Evolutionary conservation across 1,284 basidiomycete genomes (phyloP).

Genomic region (Malassezia vespertilionis): DNA sequence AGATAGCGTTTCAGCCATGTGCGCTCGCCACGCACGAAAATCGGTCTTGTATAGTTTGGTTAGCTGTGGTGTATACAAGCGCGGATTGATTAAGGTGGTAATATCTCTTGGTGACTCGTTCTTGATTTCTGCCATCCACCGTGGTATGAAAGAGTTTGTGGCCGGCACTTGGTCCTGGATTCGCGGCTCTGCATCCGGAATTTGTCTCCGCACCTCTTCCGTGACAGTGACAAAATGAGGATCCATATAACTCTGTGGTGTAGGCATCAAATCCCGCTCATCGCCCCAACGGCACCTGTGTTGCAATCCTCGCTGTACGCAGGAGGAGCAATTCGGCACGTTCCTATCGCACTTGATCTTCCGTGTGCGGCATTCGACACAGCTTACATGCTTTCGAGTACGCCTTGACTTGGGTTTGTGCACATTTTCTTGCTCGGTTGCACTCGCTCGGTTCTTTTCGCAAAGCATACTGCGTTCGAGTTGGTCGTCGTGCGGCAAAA

Average conservation of each 20-base stretch:
- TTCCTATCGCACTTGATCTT: slow-evolving; percentile 34
- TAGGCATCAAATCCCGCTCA: slow-evolving; percentile 20
- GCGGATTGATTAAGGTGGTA: too few relatives aligned
- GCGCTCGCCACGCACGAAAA: background rate
- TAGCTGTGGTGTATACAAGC: background rate
- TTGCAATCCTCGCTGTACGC: slow-evolving; percentile 28
- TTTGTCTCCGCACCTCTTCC: too few relatives aligned
- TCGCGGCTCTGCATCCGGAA: too few relatives aligned
- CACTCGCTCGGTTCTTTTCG: too few relatives aligned
- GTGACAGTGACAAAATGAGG: too few relatives aligned
- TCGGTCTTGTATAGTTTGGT: background rate
- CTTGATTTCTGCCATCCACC: too few relatives aligned
- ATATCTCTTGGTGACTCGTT: too few relatives aligned
- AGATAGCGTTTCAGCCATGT: background rate
- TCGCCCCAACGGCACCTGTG: slow-evolving; percentile 32
- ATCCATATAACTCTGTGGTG: too few relatives aligned
- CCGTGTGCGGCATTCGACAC: slow-evolving; percentile 3
- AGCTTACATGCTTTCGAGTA: slow-evolving; percentile 4
- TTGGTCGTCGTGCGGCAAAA: too few relatives aligned
- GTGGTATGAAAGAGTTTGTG: background rate
- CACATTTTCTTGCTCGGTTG: too few relatives aligned
- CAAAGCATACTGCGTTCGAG: too few relatives aligned
- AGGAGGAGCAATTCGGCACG: slow-evolving; percentile 28
- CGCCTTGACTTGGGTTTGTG: slow-evolving; percentile 48
- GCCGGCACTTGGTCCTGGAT: background rate